Evolutionary conservation across 306 rosid species (phyloP), one percentile per base, ranked within the genome.

Genomic region (Ochetophila trinervis): DNA sequence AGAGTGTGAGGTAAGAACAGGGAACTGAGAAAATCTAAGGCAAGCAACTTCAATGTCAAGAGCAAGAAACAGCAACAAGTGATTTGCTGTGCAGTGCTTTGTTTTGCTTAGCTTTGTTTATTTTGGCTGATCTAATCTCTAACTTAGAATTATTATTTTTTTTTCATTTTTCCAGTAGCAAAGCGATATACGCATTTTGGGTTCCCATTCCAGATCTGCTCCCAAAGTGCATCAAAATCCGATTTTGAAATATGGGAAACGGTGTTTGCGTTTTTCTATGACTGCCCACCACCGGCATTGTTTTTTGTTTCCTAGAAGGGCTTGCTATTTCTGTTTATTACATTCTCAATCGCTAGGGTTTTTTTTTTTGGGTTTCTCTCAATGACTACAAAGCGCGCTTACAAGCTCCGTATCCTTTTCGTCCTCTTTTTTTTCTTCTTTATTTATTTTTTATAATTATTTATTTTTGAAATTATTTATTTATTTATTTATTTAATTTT

Each of bases 301-400:
- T 27, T 54, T 40, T 65, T 70, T 65, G 47, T 70, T 35, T 53
- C 36, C 49, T 55, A 37, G 73, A 62, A 62, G 40, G 14, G 6
- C 45, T 67, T 64, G 49, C 67, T 72, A 59, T 71, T 70, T 66
- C 60, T 27, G 32, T 27, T 4, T 52, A 40, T 68, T 65, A 32
- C 24, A 48, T 22, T 68, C 23, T 63, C 65, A 60, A 60, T 53
- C 52, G 34, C 66, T 80, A 80, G 89, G 89, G 83, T 78, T 81
- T 79, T 76, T 54, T 11, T 36, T 62, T 35, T 69, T 51, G 12
- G 13, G 60, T 63, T 70, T 37, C 56, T 16, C 68, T 68, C 83
- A 68, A 93, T 90, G 97, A 86, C 97, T 83, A 90, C 99, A 51
- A 93, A 93, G 78, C 97, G 99, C 66, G 99, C 99, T 60, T 93